Evolutionary conservation across 1,139 yeast genomes (phyloP).

Genomic region (Spathaspora sp.): DNA sequence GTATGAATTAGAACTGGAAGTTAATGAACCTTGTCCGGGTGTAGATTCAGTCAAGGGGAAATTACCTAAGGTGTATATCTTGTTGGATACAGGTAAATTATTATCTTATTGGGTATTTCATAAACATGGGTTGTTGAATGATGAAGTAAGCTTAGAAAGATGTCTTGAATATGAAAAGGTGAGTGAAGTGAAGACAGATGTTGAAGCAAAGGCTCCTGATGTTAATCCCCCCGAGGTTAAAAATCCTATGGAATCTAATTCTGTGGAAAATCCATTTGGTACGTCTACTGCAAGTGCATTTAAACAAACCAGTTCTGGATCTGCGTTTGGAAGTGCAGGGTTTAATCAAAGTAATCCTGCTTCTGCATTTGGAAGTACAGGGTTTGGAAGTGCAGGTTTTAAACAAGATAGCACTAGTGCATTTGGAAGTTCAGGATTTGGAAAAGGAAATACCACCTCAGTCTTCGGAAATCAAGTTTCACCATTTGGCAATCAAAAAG

Average conservation of each 20-base stretch:
- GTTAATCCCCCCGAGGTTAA: too few species aligned
- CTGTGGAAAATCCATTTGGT: conserved; percentile 15
- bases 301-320: background rate
- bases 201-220: background rate
- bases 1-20: conserved; percentile 36
- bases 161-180: conserved; percentile 11
- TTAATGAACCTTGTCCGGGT: conserved; percentile 55
- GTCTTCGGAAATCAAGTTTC: background rate
- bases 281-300: conserved; percentile 13
- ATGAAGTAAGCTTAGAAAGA: conserved; percentile 21
- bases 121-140: conserved; percentile 40
- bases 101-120: conserved; percentile 67
- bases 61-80: conserved; percentile 62
- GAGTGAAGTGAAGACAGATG: background rate
- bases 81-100: conserved; percentile 63
- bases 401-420: too few species aligned
- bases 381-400: background rate
- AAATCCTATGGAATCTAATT: background rate
- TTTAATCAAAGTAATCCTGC: background rate
- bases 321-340: background rate
- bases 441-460: background rate
- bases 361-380: conserved; percentile 1
- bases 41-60: conserved; percentile 52
- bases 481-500: background rate
- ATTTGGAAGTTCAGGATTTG: background rate